These are phyloP conservation scores for Termitomyces sp. DNA, from an alignment of 768 basidiomycete genomes.

Conservation along the genomic window DNA sequence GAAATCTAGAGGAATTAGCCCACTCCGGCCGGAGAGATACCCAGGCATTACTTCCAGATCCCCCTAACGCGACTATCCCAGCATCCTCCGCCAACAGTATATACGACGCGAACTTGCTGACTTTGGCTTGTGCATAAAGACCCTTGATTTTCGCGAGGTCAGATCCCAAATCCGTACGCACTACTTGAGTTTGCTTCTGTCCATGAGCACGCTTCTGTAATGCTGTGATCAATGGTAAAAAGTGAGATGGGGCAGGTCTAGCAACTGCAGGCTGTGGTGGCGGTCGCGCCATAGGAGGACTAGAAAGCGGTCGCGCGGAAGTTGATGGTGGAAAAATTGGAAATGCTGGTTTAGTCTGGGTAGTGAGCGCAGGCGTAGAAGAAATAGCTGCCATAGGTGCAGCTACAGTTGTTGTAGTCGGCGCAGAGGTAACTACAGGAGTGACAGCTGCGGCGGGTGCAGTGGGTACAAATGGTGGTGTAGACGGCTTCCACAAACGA, in stretches of 20 bases:
- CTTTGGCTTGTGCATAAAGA: constrained; percentile 16
- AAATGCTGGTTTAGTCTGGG: neutral
- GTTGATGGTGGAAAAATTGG: neutral
- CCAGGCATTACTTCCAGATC: constrained; percentile 16
- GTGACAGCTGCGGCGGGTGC: neutral
- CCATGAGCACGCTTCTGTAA: constrained; percentile 5
- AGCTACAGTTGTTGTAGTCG: neutral
- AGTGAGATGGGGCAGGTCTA: constrained; percentile 2
- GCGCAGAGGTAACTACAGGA: neutral
- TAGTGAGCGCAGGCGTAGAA: neutral
- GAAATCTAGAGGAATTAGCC: constrained; percentile 3
- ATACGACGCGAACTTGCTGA: constrained; percentile 18
- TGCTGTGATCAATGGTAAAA: constrained; percentile 2
- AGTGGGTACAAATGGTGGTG: neutral
- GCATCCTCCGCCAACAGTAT: constrained; percentile 17
- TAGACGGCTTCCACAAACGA: neutral
- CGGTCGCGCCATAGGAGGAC: neutral
- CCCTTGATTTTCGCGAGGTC: constrained; percentile 15
- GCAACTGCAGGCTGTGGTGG: neutral
- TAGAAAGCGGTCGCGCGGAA: neutral
- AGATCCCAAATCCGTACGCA: constrained; percentile 11
- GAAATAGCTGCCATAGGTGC: neutral
- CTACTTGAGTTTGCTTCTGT: neutral
- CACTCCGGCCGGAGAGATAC: constrained; percentile 17
- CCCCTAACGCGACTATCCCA: constrained; percentile 18